Percentiles rank a stretch among this genome's conserved stretches.
These are phyloP conservation scores for Sarocladium oryzae DNA, from an alignment of 2,329 filamentous ascomycete species.

Conservation along the genomic window DNA sequence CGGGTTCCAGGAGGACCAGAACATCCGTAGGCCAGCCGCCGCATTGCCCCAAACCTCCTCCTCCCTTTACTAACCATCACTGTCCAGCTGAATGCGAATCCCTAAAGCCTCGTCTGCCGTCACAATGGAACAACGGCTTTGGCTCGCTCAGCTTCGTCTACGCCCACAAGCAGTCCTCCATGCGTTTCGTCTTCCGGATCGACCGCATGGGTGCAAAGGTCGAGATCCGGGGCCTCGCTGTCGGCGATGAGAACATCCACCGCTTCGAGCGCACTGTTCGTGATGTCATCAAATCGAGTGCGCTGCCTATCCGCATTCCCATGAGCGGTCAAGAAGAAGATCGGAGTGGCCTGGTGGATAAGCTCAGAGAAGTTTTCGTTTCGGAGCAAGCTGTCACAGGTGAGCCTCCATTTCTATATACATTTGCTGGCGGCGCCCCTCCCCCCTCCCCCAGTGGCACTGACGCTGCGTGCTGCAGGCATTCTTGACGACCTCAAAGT, in stretches of 20 bases:
- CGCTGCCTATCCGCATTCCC: slow-evolving; percentile 50
- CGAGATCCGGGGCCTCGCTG: slow-evolving; percentile 72
- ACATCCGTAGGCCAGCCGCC: slow-evolving; percentile 46
- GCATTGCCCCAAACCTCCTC: not conserved
- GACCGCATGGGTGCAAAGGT: slow-evolving; percentile 77
- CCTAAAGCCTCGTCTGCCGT: slow-evolving; percentile 58
- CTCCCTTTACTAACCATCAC: slow-evolving; percentile 7
- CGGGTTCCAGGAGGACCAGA: slow-evolving; percentile 79
- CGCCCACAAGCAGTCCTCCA: slow-evolving; percentile 75
- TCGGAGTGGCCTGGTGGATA: slow-evolving; percentile 39
- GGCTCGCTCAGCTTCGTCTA: slow-evolving; percentile 79
- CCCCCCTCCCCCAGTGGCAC: too few relatives aligned
- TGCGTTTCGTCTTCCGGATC: slow-evolving; percentile 76
- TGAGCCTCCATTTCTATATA: too few relatives aligned
- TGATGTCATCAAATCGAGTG: slow-evolving; percentile 63
- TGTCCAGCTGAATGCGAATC: slow-evolving; percentile 40
- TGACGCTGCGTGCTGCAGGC: too few relatives aligned
- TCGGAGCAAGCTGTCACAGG: slow-evolving; percentile 58
- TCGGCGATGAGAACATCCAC: slow-evolving; percentile 75
- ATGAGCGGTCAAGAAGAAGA: slow-evolving; percentile 41
- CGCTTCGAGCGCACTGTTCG: slow-evolving; percentile 65
- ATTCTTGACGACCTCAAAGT: slow-evolving; percentile 68
- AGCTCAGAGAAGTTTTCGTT: slow-evolving; percentile 62
- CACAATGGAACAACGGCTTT: slow-evolving; percentile 71
- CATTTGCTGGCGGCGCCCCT: too few relatives aligned